Percentiles rank a stretch among this genome's conserved stretches.
phyloP scores from a whole-genome alignment of 305 asterid species.

The Fraxinus xanthoxyloides region DNA sequence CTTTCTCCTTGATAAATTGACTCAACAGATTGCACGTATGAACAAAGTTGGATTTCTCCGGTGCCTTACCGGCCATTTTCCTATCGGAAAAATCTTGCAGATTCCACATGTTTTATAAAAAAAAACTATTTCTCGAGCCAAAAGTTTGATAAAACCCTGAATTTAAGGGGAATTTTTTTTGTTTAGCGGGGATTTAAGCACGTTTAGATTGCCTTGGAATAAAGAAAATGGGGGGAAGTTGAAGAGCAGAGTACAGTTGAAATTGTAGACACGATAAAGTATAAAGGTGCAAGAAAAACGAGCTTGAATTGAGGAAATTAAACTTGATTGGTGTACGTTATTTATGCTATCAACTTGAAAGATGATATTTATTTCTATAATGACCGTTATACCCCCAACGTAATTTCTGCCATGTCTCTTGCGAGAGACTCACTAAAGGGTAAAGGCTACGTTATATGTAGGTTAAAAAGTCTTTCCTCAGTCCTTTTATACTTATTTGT shows the following conservation, averaged over 20 bases:
- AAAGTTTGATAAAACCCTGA: neutral
- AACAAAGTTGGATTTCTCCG: constrained; percentile 19
- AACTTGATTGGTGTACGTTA: neutral
- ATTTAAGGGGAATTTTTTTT: neutral
- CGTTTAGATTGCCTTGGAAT: neutral
- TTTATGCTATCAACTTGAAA: neutral
- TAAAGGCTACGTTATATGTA: too few species aligned
- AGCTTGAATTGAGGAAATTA: neutral
- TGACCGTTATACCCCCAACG: neutral
- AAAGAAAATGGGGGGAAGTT: neutral
- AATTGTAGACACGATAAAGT: neutral
- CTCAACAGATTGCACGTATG: constrained; percentile 28
- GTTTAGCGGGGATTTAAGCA: neutral
- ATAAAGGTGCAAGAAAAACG: neutral
- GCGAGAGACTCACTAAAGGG: too few species aligned
- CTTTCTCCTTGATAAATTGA: constrained; percentile 27
- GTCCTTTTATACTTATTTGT: too few species aligned
- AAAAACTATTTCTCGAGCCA: neutral
- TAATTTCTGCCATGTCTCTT: neutral
- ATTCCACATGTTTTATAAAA: neutral
- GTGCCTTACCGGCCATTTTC: constrained; percentile 3
- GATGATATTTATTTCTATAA: neutral
- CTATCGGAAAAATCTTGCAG: neutral
- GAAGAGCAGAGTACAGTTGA: neutral
- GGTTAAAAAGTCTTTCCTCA: too few species aligned